Percentiles rank a stretch among this genome's conserved stretches.
Conservation (phyloP, 2,329 filamentous ascomycete genomes). For the Claviceps sp. region DNA sequence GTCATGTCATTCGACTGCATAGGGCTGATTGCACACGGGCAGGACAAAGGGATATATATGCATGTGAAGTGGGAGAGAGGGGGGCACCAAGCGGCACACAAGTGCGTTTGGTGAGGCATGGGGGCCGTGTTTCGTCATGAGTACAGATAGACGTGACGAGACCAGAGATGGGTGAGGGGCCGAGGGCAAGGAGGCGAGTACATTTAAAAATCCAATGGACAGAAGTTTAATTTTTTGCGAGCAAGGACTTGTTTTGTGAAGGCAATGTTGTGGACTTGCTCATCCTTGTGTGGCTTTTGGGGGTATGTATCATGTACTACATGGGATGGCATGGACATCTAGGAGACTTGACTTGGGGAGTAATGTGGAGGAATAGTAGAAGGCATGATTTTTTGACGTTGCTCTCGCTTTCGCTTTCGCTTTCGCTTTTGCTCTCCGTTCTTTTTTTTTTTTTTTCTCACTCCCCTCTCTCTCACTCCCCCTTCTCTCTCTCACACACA, state of each 20-base stretch:
- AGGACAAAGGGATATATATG: background rate
- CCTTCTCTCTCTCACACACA: too few relatives aligned
- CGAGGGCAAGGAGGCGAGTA: background rate
- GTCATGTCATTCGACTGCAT: background rate
- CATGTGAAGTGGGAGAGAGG: background rate
- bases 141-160: background rate
- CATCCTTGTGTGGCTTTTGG: too few relatives aligned
- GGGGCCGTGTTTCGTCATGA: background rate
- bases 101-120: background rate
- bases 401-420: too few relatives aligned
- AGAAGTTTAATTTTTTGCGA: background rate
- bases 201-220: background rate
- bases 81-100: background rate
- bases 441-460: too few relatives aligned
- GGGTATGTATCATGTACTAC: too few relatives aligned
- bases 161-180: background rate
- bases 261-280: too few relatives aligned
- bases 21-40: background rate
- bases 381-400: too few relatives aligned
- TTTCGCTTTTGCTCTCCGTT: too few relatives aligned
- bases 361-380: too few relatives aligned
- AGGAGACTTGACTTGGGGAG: too few relatives aligned
- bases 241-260: background rate
- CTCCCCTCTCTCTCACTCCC: too few relatives aligned
- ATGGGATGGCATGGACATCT: too few relatives aligned